These are phyloP conservation scores for Setomelanomma holmii DNA, from an alignment of 2,329 filamentous ascomycete species.

Conservation along the genomic window DNA sequence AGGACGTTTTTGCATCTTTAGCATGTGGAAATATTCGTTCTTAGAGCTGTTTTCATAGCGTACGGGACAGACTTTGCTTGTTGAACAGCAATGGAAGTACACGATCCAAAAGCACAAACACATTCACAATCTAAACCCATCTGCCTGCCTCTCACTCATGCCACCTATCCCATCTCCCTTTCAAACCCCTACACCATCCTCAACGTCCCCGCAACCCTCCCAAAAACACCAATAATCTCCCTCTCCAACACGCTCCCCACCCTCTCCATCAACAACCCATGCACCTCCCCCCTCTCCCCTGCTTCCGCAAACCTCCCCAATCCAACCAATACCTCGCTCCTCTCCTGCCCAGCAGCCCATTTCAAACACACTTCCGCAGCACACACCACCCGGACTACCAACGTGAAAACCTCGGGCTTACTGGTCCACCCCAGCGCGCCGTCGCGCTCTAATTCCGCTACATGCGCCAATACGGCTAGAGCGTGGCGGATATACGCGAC, in stretches of 20 bases:
- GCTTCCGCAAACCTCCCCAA: conserved; percentile 35
- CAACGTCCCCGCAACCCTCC: background rate
- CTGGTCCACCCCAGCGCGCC: conserved; percentile 77
- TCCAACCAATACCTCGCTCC: conserved; percentile 29
- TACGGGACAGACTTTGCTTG: too few relatives aligned
- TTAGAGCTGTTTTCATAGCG: too few relatives aligned
- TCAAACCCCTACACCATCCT: too few relatives aligned
- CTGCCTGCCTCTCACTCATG: too few relatives aligned
- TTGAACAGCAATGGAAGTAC: too few relatives aligned
- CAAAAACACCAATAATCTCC: conserved; percentile 19
- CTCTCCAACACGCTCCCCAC: conserved; percentile 41
- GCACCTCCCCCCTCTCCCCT: conserved; percentile 29
- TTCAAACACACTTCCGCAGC: conserved; percentile 49
- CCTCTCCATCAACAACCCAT: conserved; percentile 49
- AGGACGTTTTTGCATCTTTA: too few relatives aligned
- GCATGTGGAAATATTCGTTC: too few relatives aligned
- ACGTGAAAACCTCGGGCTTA: conserved; percentile 70
- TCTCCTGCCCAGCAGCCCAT: conserved; percentile 25
- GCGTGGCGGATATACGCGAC: conserved; percentile 62
- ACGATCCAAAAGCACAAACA: background rate
- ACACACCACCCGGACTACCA: conserved; percentile 58
- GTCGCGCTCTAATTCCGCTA: conserved; percentile 56
- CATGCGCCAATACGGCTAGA: conserved; percentile 52
- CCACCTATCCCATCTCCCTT: background rate
- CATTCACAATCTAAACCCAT: background rate